These are phyloP conservation scores for Silene coronaria DNA, from an alignment of 179 eudicot species.

Conservation along the genomic window DNA sequence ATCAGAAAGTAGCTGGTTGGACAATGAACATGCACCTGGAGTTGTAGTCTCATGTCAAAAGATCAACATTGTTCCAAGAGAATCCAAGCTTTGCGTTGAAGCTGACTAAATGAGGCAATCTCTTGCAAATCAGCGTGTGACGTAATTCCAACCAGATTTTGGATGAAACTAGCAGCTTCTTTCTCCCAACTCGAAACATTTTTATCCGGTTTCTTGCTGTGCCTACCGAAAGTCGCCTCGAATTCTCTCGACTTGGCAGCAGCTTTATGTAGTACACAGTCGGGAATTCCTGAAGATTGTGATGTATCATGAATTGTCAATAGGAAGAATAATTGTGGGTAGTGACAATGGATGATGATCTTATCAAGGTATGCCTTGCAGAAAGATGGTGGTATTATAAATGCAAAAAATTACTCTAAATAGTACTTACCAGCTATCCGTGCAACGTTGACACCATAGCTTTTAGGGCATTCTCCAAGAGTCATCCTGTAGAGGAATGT, in stretches of 20 bases:
- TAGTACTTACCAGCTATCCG: slow-evolving; percentile 60
- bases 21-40: not conserved
- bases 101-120: slow-evolving; percentile 34
- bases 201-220: slow-evolving; percentile 18
- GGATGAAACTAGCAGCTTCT: slow-evolving; percentile 27
- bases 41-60: not conserved
- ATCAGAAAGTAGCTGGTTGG: too few species aligned
- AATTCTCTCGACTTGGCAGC: slow-evolving; percentile 77
- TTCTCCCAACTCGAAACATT: slow-evolving; percentile 29
- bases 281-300: slow-evolving; percentile 66
- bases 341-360: not conserved
- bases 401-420: not conserved
- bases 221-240: slow-evolving; percentile 58
- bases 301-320: slow-evolving; percentile 4
- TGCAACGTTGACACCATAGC: slow-evolving; percentile 97
- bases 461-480: slow-evolving; percentile 90
- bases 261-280: slow-evolving; percentile 59
- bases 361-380: not conserved
- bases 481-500: slow-evolving; percentile 81
- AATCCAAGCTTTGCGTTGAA: slow-evolving; percentile 54
- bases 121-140: slow-evolving; percentile 20
- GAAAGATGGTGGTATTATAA: not conserved
- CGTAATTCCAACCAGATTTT: slow-evolving; percentile 28
- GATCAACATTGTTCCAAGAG: slow-evolving; percentile 50
- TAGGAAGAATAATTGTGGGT: not conserved